Base-by-base conservation (phyloP, 805 yeast genomes). In the Yarrowia yakushimensis region DNA sequence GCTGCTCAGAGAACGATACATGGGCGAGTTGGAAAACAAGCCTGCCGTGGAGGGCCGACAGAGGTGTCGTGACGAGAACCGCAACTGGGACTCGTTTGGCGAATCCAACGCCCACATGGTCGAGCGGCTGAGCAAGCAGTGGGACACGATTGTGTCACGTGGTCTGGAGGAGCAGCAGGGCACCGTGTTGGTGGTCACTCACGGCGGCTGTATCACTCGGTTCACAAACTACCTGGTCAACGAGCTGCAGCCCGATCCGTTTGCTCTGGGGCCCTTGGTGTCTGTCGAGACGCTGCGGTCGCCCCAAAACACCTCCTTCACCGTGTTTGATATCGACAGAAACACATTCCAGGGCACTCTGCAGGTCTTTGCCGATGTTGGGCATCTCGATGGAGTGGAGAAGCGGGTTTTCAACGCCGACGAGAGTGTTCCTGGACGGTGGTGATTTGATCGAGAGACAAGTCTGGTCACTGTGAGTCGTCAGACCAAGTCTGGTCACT, bases 1-100 rank as follows among this genome's bases (percentile, higher is more conserved):
- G 9, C 75, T 77, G 25, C 76, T 87, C 41, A 78, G 97, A 66
- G 97, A 90, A 69, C 77, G 96, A 46, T 72, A 76, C 59, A 88
- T 90, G 96, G 96, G 96, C 1, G 80, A 78, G 9, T 85, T 86
- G 28, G 89, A 90, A 72, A 96, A 96, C 2, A 83, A 87, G 88
- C 76, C 78, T 46, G 76, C 88, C 33, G 72, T 70, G 28, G 91
- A 87, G 45, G 97, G 96, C 1, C 75, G 78, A 30, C 69, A 66
- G 10, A 77, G 73, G 66, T 81, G 85, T 8, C 79, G 72, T 3
- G 74, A 76, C 60, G 85, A 81, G 66, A 93, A 90, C 23, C 72
- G 77, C 36, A 74, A 79, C 20, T 87, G 83, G 69, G 79, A 83
- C 64, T 84, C 85, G 42, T 78, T 83, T 67, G 96, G 96, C 0